Percentiles rank a stretch among this genome's conserved stretches.
These are phyloP conservation scores for Lodderomyces elongisporus DNA, from an alignment of 1,139 yeast genomes.

Conservation along the genomic window DNA sequence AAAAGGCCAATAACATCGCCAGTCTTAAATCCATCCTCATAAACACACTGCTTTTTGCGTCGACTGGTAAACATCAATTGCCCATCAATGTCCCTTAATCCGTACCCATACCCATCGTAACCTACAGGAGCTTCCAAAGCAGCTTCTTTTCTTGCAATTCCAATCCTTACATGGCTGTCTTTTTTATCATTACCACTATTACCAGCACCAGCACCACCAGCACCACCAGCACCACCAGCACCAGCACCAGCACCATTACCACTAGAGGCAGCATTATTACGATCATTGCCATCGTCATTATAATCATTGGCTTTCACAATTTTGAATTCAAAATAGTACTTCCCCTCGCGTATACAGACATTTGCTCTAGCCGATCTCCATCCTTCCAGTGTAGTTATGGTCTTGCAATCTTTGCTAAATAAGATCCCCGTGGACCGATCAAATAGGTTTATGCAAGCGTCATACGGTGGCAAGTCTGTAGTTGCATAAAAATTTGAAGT, in stretches of 20 bases:
- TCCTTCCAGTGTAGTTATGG: slow-evolving; percentile 58
- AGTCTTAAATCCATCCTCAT: slow-evolving; percentile 39
- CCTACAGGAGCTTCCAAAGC: slow-evolving; percentile 95
- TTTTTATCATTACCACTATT: slow-evolving; percentile 50
- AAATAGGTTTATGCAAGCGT: slow-evolving; percentile 59
- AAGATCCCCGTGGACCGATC: slow-evolving; percentile 66
- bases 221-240: slow-evolving; percentile 72
- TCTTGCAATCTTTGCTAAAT: slow-evolving; percentile 37
- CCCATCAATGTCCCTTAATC: slow-evolving; percentile 78
- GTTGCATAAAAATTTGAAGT: slow-evolving; percentile 62
- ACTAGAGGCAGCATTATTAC: slow-evolving; percentile 80
- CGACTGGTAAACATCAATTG: slow-evolving; percentile 73
- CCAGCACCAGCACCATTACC: slow-evolving; percentile 94
- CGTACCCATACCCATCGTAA: slow-evolving; percentile 90
- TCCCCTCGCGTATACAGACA: slow-evolving; percentile 73
- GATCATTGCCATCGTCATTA: slow-evolving; percentile 74
- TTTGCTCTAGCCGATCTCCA: slow-evolving; percentile 81
- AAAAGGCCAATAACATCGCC: slow-evolving; percentile 86
- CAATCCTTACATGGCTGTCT: slow-evolving; percentile 71
- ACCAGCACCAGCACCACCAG: slow-evolving; percentile 78
- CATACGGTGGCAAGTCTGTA: slow-evolving; percentile 68
- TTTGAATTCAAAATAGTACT: slow-evolving; percentile 71
- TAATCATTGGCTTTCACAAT: slow-evolving; percentile 45
- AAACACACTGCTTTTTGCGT: slow-evolving; percentile 48
- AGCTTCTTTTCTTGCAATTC: slow-evolving; percentile 81